These are phyloP conservation scores for Solanum hybrid DNA, from an alignment of 305 asterid genomes.

Conservation along the genomic window DNA sequence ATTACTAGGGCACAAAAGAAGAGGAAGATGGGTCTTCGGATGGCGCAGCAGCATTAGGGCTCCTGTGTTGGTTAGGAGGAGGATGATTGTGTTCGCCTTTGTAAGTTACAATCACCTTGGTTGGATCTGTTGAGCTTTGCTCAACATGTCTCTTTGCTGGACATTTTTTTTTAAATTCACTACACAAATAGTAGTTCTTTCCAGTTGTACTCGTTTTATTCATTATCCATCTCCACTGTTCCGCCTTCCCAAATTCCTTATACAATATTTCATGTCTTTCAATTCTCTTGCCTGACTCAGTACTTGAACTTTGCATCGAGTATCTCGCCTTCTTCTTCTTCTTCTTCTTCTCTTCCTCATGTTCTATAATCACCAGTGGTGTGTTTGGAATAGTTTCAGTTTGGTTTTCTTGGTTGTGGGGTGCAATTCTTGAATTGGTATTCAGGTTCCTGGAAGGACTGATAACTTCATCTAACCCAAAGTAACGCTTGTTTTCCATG, in stretches of 20 bases:
- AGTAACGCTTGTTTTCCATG: background rate
- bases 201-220: background rate
- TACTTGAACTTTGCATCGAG: background rate
- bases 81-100: conserved; percentile 2
- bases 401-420: background rate
- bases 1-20: background rate
- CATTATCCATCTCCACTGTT: conserved; percentile 2
- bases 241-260: background rate
- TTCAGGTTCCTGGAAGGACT: background rate
- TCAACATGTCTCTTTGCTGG: background rate
- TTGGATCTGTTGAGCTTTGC: background rate
- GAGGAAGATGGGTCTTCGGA: background rate
- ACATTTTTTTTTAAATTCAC: background rate
- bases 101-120: background rate
- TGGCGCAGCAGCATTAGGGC: background rate
- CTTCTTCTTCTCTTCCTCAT: background rate
- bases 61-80: background rate
- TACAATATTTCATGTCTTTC: background rate
- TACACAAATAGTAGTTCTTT: background rate
- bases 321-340: background rate
- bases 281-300: background rate
- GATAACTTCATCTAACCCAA: conserved; percentile 5
- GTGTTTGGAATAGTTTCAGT: background rate
- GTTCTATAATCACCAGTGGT: background rate
- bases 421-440: background rate